Conservation (phyloP, 257 asterid genomes). For the Solanum arcanum region DNA sequence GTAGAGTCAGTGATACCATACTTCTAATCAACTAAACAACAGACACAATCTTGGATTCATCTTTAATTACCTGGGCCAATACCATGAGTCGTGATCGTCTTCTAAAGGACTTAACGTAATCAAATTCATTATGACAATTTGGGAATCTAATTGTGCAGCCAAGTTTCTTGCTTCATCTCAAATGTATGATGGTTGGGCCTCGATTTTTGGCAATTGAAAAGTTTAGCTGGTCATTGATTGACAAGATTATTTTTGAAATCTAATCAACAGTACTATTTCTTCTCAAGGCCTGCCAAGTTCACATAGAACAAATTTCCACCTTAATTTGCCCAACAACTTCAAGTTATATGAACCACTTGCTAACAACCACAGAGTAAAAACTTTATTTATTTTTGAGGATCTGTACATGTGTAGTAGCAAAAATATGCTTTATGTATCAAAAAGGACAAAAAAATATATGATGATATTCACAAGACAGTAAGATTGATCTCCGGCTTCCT, state of each 20-base stretch:
- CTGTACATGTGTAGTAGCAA: constrained; percentile 24
- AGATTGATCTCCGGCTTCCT: constrained; percentile 22
- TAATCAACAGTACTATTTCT: background rate
- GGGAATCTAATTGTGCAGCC: background rate
- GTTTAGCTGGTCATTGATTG: background rate
- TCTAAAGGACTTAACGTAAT: background rate
- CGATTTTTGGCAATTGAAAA: background rate
- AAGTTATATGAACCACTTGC: background rate
- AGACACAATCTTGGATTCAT: background rate
- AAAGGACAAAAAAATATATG: constrained; percentile 7
- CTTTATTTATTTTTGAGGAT: background rate
- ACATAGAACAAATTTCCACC: background rate
- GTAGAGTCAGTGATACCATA: background rate
- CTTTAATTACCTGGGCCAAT: background rate
- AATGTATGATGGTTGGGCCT: background rate
- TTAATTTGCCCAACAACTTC: background rate
- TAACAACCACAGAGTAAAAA: constrained; percentile 7
- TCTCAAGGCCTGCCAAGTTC: background rate
- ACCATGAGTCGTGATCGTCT: background rate
- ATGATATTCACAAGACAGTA: constrained; percentile 31
- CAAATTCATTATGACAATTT: background rate
- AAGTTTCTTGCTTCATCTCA: background rate
- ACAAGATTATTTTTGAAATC: background rate
- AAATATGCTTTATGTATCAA: constrained; percentile 2
- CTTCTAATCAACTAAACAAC: background rate